Evolutionary conservation across 2,329 filamentous ascomycete species (phyloP), one percentile per base, ranked within the genome.

Genomic region (Paecilomyces fulvus): DNA sequence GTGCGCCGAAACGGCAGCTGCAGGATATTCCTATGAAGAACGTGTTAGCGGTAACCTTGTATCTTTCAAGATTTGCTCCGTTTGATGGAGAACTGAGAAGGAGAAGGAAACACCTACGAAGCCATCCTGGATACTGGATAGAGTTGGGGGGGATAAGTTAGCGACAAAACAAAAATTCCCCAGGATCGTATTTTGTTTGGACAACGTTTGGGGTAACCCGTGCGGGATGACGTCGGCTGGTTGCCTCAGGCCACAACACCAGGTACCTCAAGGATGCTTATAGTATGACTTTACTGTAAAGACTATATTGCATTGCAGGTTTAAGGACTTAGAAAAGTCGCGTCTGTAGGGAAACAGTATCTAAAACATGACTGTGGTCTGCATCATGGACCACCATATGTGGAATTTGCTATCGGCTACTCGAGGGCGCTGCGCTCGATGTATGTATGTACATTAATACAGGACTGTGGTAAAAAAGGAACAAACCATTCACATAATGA

Each of bases 1-100:
- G 91, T 92, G 69, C 87, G 89, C 65, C 92, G 90, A 75, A 97
- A 97, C 8, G 92, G 92, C 60, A 96, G 80, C 70, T 86, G 84
- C 56, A 95, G 82, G 56, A 79, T 75, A 59, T 77, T 78, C 54
- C 75, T 77, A 55, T 43, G 43, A 54, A 46, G 51, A 12, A 23
- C 33, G 55, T 30, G 10, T 59, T 53, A 59, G 57, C 52, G 17
- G 20, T 28, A n/a, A 17, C 17, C 37, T 43, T 43, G 37, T 17
- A 43, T 43, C 17, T 43, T 43, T 17, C 37, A 8, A n/a, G 37
- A 17, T 9, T 20, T 17, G 1, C 8, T 43, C n/a, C 14, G 2
- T 43, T 8, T 7, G 37, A 43, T 20, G 2, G n/a, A 17, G 37
- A 43, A 20, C 7, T 5, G 7, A 4, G 14, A 6, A 33, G 11